Conservation (phyloP, 768 basidiomycete species). For the Asterophora lycoperdoides region DNA sequence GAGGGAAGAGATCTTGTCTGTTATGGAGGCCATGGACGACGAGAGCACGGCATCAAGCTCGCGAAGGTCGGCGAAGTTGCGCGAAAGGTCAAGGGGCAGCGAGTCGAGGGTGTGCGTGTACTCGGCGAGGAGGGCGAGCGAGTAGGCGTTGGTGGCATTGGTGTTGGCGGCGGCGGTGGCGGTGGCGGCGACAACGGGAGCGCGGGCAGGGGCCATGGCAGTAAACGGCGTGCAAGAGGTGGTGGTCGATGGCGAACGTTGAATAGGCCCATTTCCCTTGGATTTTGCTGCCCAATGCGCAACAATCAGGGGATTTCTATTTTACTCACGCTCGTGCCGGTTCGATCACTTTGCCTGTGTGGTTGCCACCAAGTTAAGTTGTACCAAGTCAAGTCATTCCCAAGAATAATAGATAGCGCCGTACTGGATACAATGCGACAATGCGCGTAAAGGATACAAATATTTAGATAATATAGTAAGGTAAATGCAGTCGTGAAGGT, state of each 20-base stretch:
- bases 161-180: conserved; percentile 23
- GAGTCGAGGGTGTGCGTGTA: conserved; percentile 92
- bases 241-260: conserved; percentile 12
- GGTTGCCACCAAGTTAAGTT: no score
- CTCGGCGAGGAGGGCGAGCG: conserved; percentile 70
- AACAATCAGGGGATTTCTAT: conserved; percentile 16
- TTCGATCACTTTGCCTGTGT: background rate
- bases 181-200: conserved; percentile 14
- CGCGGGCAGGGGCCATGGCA: conserved; percentile 36
- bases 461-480: conserved; percentile 11
- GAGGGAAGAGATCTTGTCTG: conserved; percentile 71
- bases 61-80: conserved; percentile 91
- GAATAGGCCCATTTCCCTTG: conserved; percentile 13
- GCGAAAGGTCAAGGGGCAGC: conserved; percentile 89
- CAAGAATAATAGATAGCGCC: background rate
- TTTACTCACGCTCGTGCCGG: conserved; percentile 18
- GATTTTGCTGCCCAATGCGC: conserved; percentile 8
- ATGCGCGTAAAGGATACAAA: conserved; percentile 14
- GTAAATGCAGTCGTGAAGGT: background rate
- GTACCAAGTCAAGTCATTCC: no score
- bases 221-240: conserved; percentile 6
- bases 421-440: conserved; percentile 10
- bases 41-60: conserved; percentile 98
- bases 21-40: conserved; percentile 78
- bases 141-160: conserved; percentile 47